Evolutionary conservation across 2,329 filamentous ascomycete species (phyloP).

Genomic region (Plectosphaerella sp.): DNA sequence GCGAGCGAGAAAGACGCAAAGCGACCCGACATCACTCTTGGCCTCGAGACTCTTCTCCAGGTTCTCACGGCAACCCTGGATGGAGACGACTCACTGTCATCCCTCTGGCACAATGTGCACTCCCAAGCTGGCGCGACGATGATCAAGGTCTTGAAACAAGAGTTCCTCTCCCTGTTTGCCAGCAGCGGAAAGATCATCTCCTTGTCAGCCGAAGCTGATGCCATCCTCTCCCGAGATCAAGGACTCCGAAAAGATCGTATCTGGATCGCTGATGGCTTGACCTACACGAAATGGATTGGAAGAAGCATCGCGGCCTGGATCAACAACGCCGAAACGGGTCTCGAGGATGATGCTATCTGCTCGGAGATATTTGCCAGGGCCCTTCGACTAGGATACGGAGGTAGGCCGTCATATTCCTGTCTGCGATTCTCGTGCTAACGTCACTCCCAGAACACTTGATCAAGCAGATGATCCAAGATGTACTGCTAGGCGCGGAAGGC

Average conservation of each 20-base stretch:
- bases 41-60: slow-evolving; percentile 38
- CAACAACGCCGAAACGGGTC: slow-evolving; percentile 14
- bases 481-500: slow-evolving; percentile 25
- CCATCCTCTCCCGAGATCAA: slow-evolving; percentile 34
- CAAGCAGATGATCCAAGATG: slow-evolving; percentile 26
- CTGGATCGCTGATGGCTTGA: slow-evolving; percentile 63
- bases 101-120: slow-evolving; percentile 27
- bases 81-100: slow-evolving; percentile 26
- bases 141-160: slow-evolving; percentile 32
- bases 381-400: slow-evolving; percentile 68
- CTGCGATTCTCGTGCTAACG: slow-evolving; percentile 10
- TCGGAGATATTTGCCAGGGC: slow-evolving; percentile 52
- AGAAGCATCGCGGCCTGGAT: slow-evolving; percentile 51
- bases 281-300: slow-evolving; percentile 70
- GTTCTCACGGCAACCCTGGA: slow-evolving; percentile 37
- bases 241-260: slow-evolving; percentile 13
- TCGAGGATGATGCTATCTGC: slow-evolving; percentile 30
- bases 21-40: slow-evolving; percentile 36
- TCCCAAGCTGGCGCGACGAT: slow-evolving; percentile 6
- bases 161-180: slow-evolving; percentile 41
- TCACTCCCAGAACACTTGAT: slow-evolving; percentile 33
- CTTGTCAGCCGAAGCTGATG: slow-evolving; percentile 50
- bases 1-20: slow-evolving; percentile 28
- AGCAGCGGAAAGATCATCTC: slow-evolving; percentile 44
- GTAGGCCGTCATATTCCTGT: slow-evolving; percentile 35